These are phyloP conservation scores for Hymenoscyphus fructigenus DNA, from an alignment of 2,329 filamentous ascomycete species.

Conservation along the genomic window DNA sequence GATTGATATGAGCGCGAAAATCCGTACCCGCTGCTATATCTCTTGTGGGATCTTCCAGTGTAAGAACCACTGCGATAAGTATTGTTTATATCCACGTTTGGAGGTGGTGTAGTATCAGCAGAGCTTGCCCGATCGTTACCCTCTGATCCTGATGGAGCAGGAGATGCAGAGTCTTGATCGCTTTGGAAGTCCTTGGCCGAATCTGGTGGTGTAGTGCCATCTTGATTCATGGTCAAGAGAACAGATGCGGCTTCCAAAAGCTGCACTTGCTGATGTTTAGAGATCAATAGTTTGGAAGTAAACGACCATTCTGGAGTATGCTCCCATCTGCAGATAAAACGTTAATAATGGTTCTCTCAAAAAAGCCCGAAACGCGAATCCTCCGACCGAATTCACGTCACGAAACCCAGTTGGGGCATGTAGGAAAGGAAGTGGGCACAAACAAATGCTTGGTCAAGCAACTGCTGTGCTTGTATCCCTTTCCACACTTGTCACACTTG, in stretches of 20 bases:
- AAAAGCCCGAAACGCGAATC: conserved; percentile 20
- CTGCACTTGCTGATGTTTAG: conserved; percentile 99
- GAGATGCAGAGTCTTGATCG: conserved; percentile 79
- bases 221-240: conserved; percentile 80
- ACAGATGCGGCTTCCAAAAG: conserved; percentile 96
- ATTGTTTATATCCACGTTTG: conserved; percentile 57
- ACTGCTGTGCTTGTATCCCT: conserved; percentile 99
- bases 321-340: conserved; percentile 76
- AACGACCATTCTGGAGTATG: conserved; percentile 97
- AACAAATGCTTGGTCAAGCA: conserved; percentile 99
- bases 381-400: conserved; percentile 40
- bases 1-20: conserved; percentile 84
- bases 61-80: conserved; percentile 45
- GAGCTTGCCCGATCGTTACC: conserved; percentile 78
- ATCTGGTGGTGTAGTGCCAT: conserved; percentile 62
- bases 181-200: conserved; percentile 69
- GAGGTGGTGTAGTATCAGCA: conserved; percentile 88
- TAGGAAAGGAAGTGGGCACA: conserved; percentile 63
- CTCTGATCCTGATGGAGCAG: conserved; percentile 78
- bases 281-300: conserved; percentile 96
- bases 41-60: conserved; percentile 48
- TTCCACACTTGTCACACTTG: conserved; percentile 96
- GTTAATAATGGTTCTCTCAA: conserved; percentile 36
- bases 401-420: conserved; percentile 38
- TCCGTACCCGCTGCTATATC: conserved; percentile 55